Percentiles rank a stretch among this genome's conserved stretches.
These are phyloP conservation scores for Penicillium ucsense DNA, from an alignment of 495 filamentous ascomycete species.

Conservation along the genomic window DNA sequence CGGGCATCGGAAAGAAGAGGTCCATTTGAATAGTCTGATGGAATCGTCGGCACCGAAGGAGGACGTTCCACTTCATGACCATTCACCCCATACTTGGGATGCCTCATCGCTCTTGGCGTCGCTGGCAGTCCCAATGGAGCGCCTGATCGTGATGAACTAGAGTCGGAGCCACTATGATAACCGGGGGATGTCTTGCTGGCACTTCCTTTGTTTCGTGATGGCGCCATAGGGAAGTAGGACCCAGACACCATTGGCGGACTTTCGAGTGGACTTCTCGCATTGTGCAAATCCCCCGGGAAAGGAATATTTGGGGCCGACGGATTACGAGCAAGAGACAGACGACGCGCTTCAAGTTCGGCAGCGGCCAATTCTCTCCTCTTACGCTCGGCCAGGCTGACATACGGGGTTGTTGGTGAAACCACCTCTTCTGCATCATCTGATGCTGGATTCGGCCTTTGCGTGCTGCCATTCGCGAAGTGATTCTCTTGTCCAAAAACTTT, in stretches of 20 bases:
- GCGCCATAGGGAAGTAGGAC: slow-evolving; percentile 35
- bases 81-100: slow-evolving; percentile 52
- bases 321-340: slow-evolving; percentile 69
- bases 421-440: slow-evolving; percentile 13
- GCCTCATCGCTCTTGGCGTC: slow-evolving; percentile 76
- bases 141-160: slow-evolving; percentile 31
- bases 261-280: slow-evolving; percentile 23
- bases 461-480: slow-evolving; percentile 4
- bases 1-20: slow-evolving; percentile 51
- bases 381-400: slow-evolving; percentile 24
- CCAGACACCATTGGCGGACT: slow-evolving; percentile 23
- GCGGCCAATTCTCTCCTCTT: slow-evolving; percentile 68
- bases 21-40: slow-evolving; percentile 29
- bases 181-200: slow-evolving; percentile 37
- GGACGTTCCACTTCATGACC: slow-evolving; percentile 45
- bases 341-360: slow-evolving; percentile 76
- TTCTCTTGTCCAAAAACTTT: slow-evolving; percentile 17
- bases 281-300: slow-evolving; percentile 56
- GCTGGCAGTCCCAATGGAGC: slow-evolving; percentile 62
- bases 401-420: slow-evolving; percentile 16
- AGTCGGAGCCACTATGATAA: slow-evolving; percentile 37
- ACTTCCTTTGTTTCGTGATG: slow-evolving; percentile 22
- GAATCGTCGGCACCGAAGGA: slow-evolving; percentile 58
- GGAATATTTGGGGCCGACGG: slow-evolving; percentile 72
- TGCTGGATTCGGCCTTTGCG: slow-evolving; percentile 12